phyloP scores from a whole-genome alignment of 169 alveolate species.

The Eimeria acervulina region DNA sequence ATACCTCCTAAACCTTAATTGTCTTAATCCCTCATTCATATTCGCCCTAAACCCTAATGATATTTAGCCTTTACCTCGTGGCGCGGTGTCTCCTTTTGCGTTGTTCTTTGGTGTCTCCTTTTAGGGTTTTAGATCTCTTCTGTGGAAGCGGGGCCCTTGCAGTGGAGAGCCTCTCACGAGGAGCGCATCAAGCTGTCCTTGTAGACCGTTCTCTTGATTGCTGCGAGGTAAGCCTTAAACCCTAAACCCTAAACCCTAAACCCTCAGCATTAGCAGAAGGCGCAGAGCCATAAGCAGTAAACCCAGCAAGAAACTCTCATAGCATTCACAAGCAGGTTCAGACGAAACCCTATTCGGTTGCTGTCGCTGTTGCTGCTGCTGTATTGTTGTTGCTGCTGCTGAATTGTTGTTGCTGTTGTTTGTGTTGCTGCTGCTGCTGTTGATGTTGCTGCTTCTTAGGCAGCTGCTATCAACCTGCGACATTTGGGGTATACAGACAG shows the following conservation, averaged over 20 bases:
- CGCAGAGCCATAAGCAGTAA: no score
- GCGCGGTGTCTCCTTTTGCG: not conserved
- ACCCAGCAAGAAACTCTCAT: not conserved
- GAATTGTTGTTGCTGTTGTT: no score
- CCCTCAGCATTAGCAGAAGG: not conserved
- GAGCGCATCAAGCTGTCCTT: conserved; percentile 64
- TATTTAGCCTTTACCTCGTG: not conserved
- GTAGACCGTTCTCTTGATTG: conserved; percentile 62
- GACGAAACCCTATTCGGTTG: no score
- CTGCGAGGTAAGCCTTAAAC: conserved; percentile 60
- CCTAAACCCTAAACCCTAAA: not conserved
- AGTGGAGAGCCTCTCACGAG: conserved; percentile 75
- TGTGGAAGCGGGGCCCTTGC: conserved; percentile 79
- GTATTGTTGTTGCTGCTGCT: no score
- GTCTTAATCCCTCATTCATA: no score
- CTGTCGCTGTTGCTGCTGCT: no score
- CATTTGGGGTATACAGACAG: conserved; percentile 51
- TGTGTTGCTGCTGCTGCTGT: conserved; percentile 16
- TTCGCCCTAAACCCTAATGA: no score
- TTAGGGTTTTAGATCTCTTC: conserved; percentile 74
- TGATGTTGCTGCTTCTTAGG: not conserved
- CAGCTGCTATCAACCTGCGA: conserved; percentile 72
- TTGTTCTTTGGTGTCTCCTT: not conserved
- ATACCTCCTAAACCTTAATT: no score
- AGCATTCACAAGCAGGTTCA: no score